These are phyloP conservation scores for Tephrocybe sp. DNA, from an alignment of 768 basidiomycete genomes.

Conservation along the genomic window DNA sequence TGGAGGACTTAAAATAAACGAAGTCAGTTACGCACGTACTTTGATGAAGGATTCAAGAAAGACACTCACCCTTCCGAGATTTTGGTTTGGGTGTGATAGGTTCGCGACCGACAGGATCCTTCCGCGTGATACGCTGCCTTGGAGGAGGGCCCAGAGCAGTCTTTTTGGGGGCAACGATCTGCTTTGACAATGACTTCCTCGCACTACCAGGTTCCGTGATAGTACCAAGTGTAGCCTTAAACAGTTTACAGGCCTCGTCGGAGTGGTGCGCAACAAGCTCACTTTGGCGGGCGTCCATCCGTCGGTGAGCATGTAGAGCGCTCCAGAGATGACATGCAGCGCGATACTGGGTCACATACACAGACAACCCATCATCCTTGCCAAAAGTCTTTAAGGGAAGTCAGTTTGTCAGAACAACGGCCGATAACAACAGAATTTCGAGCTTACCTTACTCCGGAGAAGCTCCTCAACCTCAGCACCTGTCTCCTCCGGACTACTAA, in stretches of 20 bases:
- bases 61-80: constrained; percentile 32
- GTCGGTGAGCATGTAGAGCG: constrained; percentile 69
- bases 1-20: constrained; percentile 28
- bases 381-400: neutral
- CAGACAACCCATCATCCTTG: constrained; percentile 31
- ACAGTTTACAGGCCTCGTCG: constrained; percentile 50
- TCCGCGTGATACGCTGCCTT: constrained; percentile 15
- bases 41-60: neutral
- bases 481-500: constrained; percentile 34
- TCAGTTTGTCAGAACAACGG: no score
- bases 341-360: constrained; percentile 46
- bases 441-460: constrained; percentile 40
- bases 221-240: constrained; percentile 36
- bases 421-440: no score
- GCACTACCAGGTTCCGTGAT: constrained; percentile 17
- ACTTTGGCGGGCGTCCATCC: constrained; percentile 42
- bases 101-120: constrained; percentile 18
- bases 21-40: constrained; percentile 9
- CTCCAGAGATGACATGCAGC: constrained; percentile 65
- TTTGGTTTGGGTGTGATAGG: constrained; percentile 49
- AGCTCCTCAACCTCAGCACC: constrained; percentile 42
- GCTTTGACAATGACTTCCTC: constrained; percentile 26
- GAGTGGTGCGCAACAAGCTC: constrained; percentile 49
- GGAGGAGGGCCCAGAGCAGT: constrained; percentile 2
- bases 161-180: constrained; percentile 21